Evolutionary conservation across 1,139 yeast species (phyloP), one percentile per base, ranked within the genome.

Genomic region (Torulaspora pretoriensis): DNA sequence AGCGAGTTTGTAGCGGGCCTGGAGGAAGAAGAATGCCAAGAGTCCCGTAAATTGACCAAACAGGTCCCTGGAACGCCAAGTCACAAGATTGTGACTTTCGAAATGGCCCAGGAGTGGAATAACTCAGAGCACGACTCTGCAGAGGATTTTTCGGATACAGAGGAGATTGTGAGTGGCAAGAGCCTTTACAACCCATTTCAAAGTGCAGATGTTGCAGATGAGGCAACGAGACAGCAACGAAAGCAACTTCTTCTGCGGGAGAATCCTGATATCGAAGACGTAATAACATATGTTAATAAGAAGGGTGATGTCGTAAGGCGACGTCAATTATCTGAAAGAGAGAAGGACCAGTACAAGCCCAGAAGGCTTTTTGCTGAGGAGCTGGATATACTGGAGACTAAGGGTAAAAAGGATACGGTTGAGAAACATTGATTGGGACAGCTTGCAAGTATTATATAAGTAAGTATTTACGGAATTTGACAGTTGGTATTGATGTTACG

Each of bases 301-400:
- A 33, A 43, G 9, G 59, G 58, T 3, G 42, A 49, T n/a, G 49
- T 50, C 2, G 53, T 47, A 3, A 45, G 48, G 30, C 46, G 50
- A 36, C 49, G 51, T 34, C 33, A 45, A 13, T 32, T 56, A 29
- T 46, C 56, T 5, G 38, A 42, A 26, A 51, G 46, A 17, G 58
- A 54, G 38, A 52, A 50, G 37, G 47, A 51, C 38, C 37, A 34
- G 27, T 54, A 47, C 32, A 55, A 49, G 38, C 60, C 60, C 17
- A 51, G 43, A 25, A 46, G 48, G 45, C 44, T 56, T 12, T 56
- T 56, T 35, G 46, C 51, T 10, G 46, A 46, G 14, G 51, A 52
- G 35, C 39, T 52, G 40, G 45, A 50, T 32, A 43, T 32, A 35
- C 40, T 38, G 32, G 51, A 43, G 17, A 25, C 23, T 31, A 31